Conservation (phyloP, 1,284 basidiomycete species). For the Cerioporus squamosus region DNA sequence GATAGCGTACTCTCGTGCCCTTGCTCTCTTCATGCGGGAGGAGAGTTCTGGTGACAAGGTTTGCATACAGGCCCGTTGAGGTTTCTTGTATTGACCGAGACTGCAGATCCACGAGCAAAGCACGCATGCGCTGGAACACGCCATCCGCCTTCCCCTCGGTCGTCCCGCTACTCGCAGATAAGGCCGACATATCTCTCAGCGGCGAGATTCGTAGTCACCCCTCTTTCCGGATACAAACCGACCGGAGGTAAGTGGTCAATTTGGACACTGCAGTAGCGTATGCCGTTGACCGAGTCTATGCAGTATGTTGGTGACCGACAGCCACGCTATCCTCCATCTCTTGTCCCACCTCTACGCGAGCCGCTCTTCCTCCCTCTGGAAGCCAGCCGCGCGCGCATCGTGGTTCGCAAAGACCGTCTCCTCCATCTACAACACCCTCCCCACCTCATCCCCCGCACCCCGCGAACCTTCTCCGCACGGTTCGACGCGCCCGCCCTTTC, state of each 20-base stretch:
- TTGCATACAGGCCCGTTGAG: neutral
- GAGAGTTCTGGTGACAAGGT: conserved; percentile 54
- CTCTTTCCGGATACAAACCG: conserved; percentile 73
- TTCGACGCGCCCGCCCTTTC: conserved; percentile 47
- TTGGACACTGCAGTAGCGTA: no score
- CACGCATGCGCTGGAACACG: conserved; percentile 70
- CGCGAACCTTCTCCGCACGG: conserved; percentile 46
- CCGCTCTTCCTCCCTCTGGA: conserved; percentile 81
- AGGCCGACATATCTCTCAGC: conserved; percentile 74
- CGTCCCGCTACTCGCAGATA: conserved; percentile 81
- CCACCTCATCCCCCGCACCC: conserved; percentile 39
- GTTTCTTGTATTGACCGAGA: neutral
- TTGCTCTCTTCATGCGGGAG: conserved; percentile 68
- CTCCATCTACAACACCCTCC: conserved; percentile 33
- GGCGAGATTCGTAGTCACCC: conserved; percentile 58
- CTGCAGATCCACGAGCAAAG: conserved; percentile 57
- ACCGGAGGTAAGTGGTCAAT: conserved; percentile 52
- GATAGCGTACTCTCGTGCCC: conserved; percentile 77
- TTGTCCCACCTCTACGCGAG: conserved; percentile 87
- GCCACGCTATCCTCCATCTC: conserved; percentile 58
- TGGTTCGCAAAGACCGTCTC: conserved; percentile 73
- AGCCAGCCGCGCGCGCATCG: conserved; percentile 60
- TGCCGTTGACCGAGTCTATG: neutral
- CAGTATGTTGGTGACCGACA: conserved; percentile 12
- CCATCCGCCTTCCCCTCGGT: conserved; percentile 83